phyloP scores from a whole-genome alignment of 2,329 filamentous ascomycete genomes.

The Shiraia bambusicola region DNA sequence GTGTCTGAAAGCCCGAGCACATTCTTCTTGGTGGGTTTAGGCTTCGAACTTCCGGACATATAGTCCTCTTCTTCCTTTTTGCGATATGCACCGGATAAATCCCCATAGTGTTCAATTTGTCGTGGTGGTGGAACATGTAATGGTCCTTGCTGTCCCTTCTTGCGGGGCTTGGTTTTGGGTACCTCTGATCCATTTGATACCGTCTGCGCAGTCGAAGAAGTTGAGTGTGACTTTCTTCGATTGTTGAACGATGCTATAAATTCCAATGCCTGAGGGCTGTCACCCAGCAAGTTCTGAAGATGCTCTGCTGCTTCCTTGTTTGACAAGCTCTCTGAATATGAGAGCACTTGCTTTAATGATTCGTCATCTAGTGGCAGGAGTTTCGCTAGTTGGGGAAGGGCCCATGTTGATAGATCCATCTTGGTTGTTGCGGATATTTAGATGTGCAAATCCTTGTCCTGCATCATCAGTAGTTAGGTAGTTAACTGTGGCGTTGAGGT shows the following conservation, averaged over 20 bases:
- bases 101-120: slow-evolving; percentile 60
- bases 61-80: slow-evolving; percentile 78
- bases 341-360: slow-evolving; percentile 79
- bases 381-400: slow-evolving; percentile 70
- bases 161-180: slow-evolving; percentile 37
- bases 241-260: slow-evolving; percentile 77
- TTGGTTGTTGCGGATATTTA: slow-evolving; percentile 6
- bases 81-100: slow-evolving; percentile 69
- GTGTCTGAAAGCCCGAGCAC: slow-evolving; percentile 54
- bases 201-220: slow-evolving; percentile 14
- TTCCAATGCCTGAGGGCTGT: slow-evolving; percentile 72
- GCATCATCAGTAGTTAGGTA: slow-evolving; percentile 23
- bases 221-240: slow-evolving; percentile 49
- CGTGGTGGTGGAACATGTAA: slow-evolving; percentile 46
- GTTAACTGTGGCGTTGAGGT: slow-evolving; percentile 17
- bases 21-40: slow-evolving; percentile 47
- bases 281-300: slow-evolving; percentile 83
- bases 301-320: slow-evolving; percentile 79
- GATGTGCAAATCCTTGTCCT: slow-evolving; percentile 8
- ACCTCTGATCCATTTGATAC: slow-evolving; percentile 31
- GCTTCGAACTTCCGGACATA: slow-evolving; percentile 52
- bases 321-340: slow-evolving; percentile 76
- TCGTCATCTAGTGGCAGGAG: slow-evolving; percentile 83
- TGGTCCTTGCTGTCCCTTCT: slow-evolving; percentile 47
- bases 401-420: slow-evolving; percentile 56